Percentiles rank a stretch among this genome's conserved stretches.
Conservation (phyloP, 176 grass and related monocot genomes). For the Cenchrus fungigraminus region DNA sequence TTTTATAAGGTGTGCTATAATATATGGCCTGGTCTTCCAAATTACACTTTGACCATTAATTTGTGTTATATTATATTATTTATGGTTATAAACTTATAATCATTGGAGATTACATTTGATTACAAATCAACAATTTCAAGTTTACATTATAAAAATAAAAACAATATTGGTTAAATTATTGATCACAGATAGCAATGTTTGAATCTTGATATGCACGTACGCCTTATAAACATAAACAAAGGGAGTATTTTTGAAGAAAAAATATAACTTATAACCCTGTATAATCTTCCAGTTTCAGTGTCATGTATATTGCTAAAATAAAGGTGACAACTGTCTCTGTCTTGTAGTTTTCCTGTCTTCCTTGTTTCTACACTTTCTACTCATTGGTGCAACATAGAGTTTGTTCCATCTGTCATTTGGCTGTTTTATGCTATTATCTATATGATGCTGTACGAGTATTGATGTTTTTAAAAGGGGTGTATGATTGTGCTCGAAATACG, state of each 20-base stretch:
- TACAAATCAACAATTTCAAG: too few species aligned
- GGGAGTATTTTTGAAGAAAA: neutral
- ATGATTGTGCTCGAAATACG: neutral
- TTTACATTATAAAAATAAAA: too few species aligned
- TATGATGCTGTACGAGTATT: neutral
- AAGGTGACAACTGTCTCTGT: neutral
- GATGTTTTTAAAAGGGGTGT: neutral
- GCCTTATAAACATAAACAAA: too few species aligned
- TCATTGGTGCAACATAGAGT: neutral
- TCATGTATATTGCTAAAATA: constrained; percentile 22
- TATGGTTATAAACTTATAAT: too few species aligned
- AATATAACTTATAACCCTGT: neutral
- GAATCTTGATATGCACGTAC: too few species aligned
- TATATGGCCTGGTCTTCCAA: too few species aligned
- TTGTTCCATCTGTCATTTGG: neutral
- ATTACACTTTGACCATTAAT: too few species aligned
- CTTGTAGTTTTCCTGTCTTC: neutral
- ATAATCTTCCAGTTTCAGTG: constrained; percentile 23
- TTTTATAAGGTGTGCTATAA: too few species aligned
- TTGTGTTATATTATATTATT: too few species aligned
- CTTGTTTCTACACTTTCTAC: neutral
- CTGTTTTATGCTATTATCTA: neutral
- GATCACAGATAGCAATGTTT: too few species aligned
- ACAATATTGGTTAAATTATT: too few species aligned
- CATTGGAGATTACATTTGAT: too few species aligned